Conservation (phyloP, 2,329 filamentous ascomycete species). For the Calonectria fujianensis region DNA sequence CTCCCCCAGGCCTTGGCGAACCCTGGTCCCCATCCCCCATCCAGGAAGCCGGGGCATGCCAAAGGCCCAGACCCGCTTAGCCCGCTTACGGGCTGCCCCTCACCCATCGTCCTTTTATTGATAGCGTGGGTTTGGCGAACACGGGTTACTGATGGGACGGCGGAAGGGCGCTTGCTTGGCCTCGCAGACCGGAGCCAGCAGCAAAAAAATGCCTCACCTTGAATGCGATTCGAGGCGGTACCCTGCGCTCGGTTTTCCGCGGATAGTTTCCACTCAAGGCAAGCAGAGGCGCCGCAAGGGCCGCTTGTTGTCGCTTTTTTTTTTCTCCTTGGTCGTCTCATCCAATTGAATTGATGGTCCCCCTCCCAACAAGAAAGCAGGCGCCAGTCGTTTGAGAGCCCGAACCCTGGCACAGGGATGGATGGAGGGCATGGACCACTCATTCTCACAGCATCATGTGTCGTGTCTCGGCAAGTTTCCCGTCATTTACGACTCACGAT, state of each 20-base stretch:
- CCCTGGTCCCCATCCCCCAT: slow-evolving; percentile 34
- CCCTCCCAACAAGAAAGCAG: slow-evolving; percentile 34
- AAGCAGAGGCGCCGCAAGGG: slow-evolving; percentile 31
- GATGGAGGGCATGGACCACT: slow-evolving; percentile 28
- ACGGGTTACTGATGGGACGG: slow-evolving; percentile 37
- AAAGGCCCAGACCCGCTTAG: slow-evolving; percentile 49
- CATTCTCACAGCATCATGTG: slow-evolving; percentile 46
- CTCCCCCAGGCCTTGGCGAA: slow-evolving; percentile 46
- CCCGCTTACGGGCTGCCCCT: slow-evolving; percentile 35
- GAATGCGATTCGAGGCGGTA: slow-evolving; percentile 8
- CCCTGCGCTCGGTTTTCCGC: slow-evolving; percentile 30
- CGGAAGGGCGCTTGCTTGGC: slow-evolving; percentile 37
- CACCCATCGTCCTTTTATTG: slow-evolving; percentile 34
- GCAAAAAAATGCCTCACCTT: slow-evolving; percentile 43
- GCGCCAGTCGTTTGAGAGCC: slow-evolving; percentile 30
- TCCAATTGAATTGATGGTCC: slow-evolving; percentile 24
- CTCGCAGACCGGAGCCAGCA: slow-evolving; percentile 23
- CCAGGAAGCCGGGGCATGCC: slow-evolving; percentile 29
- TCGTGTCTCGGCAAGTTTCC: slow-evolving; percentile 45
- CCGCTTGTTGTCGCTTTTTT: slow-evolving; percentile 1
- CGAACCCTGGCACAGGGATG: slow-evolving; percentile 5
- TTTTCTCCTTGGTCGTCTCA: slow-evolving; percentile 42
- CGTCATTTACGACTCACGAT: slow-evolving; percentile 40
- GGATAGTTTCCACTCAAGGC: slow-evolving; percentile 28
- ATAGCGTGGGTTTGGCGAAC: slow-evolving; percentile 41